These are phyloP conservation scores for Eremomyces bilateralis DNA, from an alignment of 495 filamentous ascomycete genomes.

Conservation along the genomic window DNA sequence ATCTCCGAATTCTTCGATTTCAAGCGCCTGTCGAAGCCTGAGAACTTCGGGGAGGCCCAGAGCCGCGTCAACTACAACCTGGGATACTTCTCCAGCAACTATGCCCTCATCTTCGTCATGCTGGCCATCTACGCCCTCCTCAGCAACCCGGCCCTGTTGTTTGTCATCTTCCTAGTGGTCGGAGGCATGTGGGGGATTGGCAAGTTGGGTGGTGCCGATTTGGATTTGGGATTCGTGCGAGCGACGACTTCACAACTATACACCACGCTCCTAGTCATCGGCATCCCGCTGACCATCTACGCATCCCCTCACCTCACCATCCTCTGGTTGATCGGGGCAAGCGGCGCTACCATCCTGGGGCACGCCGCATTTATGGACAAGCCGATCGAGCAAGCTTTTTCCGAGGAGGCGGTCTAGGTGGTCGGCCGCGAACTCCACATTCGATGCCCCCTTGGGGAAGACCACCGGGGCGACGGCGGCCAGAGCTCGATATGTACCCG, in stretches of 20 bases:
- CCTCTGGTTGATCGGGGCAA: conserved; percentile 90
- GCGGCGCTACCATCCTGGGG: conserved; percentile 75
- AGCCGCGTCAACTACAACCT: conserved; percentile 95
- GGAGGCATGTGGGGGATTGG: conserved; percentile 78
- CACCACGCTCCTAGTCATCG: conserved; percentile 60
- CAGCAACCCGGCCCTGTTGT: conserved; percentile 62
- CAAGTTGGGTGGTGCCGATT: conserved; percentile 65
- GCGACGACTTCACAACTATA: conserved; percentile 90
- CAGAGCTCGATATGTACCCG: no score
- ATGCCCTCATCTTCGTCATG: conserved; percentile 80
- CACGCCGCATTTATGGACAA: conserved; percentile 95
- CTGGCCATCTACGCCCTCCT: conserved; percentile 88
- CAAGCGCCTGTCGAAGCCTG: conserved; percentile 85
- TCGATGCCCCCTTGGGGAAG: conserved; percentile 92
- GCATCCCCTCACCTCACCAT: conserved; percentile 61
- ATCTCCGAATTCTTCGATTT: conserved; percentile 86
- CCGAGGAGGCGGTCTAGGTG: conserved; percentile 99
- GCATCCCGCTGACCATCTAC: conserved; percentile 61
- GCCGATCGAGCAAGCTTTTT: conserved; percentile 99
- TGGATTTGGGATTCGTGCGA: conserved; percentile 60
- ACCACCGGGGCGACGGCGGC: conserved; percentile 53
- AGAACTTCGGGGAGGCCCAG: conserved; percentile 76
- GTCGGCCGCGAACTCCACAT: conserved; percentile 98
- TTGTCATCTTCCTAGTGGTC: conserved; percentile 72
- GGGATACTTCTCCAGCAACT: conserved; percentile 94